phyloP scores from a whole-genome alignment of 306 rosid species.

The Malus sieversii region DNA sequence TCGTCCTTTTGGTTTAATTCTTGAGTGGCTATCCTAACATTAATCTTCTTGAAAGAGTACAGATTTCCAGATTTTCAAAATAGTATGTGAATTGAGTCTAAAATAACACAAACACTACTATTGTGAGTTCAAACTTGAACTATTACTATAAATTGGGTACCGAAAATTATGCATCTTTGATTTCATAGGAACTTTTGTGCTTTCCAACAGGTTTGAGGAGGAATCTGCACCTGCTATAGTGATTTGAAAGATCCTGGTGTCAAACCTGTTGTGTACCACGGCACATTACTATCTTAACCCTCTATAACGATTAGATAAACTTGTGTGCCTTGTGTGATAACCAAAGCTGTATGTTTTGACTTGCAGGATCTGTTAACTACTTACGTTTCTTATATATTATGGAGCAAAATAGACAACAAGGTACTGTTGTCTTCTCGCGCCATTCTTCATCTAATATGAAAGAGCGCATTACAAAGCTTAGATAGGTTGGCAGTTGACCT shows the following conservation, averaged over 20 bases:
- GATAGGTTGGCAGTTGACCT: background rate
- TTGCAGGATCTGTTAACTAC: slow-evolving; percentile 56
- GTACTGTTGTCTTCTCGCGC: slow-evolving; percentile 21
- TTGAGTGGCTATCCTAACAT: slow-evolving; percentile 39
- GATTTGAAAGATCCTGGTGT: slow-evolving; percentile 87
- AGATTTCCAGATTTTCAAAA: background rate
- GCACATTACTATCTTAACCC: slow-evolving; percentile 28
- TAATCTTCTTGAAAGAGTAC: background rate
- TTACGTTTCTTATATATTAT: slow-evolving; percentile 48
- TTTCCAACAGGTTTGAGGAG: slow-evolving; percentile 67
- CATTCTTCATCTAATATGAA: background rate
- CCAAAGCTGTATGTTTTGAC: slow-evolving; percentile 10
- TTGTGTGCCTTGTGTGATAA: slow-evolving; percentile 11
- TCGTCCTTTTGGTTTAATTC: slow-evolving; percentile 73
- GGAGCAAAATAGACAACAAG: slow-evolving; percentile 76
- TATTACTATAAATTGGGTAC: background rate
- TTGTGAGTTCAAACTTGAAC: background rate
- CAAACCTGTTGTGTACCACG: slow-evolving; percentile 81
- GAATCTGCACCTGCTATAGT: slow-evolving; percentile 87
- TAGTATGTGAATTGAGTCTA: background rate
- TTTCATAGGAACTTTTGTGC: background rate
- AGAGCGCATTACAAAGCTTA: background rate
- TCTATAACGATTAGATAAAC: slow-evolving; percentile 1
- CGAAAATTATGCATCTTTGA: background rate
- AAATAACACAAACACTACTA: background rate